Evolutionary conservation across 1,284 basidiomycete genomes (phyloP).

Genomic region (Rhodotorula sp.): DNA sequence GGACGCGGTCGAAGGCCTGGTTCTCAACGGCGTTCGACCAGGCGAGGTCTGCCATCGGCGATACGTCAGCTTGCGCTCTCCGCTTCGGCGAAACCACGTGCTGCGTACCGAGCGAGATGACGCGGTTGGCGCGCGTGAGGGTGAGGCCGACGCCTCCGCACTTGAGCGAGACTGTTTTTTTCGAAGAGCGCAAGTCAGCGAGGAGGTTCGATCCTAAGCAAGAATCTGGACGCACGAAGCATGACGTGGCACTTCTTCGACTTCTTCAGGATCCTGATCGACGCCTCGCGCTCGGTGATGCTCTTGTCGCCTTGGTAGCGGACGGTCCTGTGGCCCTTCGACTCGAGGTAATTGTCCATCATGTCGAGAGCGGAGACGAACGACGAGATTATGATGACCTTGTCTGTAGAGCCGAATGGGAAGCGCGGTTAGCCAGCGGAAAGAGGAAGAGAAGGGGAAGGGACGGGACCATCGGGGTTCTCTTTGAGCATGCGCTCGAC

Average conservation of each 20-base stretch:
- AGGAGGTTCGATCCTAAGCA: too few species aligned
- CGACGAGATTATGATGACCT: slow-evolving; percentile 61
- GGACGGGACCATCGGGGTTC: background rate
- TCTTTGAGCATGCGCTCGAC: slow-evolving; percentile 6
- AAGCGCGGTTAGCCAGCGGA: background rate
- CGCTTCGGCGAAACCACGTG: too few species aligned
- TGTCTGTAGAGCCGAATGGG: slow-evolving; percentile 49
- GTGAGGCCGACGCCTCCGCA: slow-evolving; percentile 45
- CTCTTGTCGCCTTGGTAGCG: slow-evolving; percentile 52
- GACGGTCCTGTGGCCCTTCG: slow-evolving; percentile 56
- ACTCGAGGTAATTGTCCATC: slow-evolving; percentile 59
- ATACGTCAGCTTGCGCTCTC: too few species aligned
- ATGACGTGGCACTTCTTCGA: slow-evolving; percentile 51
- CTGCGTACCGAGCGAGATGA: slow-evolving; percentile 60
- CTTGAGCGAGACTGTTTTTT: slow-evolving; percentile 45
- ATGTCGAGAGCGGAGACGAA: slow-evolving; percentile 56
- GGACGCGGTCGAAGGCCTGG: slow-evolving; percentile 64
- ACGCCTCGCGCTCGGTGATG: slow-evolving; percentile 37
- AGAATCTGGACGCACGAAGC: slow-evolving; percentile 10
- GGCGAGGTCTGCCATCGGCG: slow-evolving; percentile 18
- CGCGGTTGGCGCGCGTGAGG: slow-evolving; percentile 42
- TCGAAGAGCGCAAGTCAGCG: background rate
- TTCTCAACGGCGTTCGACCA: slow-evolving; percentile 66
- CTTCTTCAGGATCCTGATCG: slow-evolving; percentile 55
- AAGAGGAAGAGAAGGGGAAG: background rate